Evolutionary conservation across 495 filamentous ascomycete species (phyloP).

Genomic region (Massariosphaeria phaeospora): DNA sequence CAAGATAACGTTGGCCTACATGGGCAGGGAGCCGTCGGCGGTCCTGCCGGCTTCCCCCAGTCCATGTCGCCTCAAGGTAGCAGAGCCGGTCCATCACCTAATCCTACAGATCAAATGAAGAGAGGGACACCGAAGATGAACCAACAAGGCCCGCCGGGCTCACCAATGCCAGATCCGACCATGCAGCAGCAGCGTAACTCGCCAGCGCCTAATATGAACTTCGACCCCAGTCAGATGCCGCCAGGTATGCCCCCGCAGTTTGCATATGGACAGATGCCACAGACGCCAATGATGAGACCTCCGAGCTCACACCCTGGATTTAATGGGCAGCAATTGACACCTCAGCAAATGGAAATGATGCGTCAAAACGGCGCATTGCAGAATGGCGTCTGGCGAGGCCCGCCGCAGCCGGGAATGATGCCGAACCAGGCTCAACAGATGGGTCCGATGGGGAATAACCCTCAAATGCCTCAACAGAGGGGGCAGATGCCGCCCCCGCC

Average conservation of each 20-base stretch:
- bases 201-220: slow-evolving; percentile 68
- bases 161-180: slow-evolving; percentile 71
- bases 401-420: slow-evolving; percentile 31
- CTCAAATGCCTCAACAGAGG: slow-evolving; percentile 72
- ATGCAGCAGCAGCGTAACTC: slow-evolving; percentile 74
- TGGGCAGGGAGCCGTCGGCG: slow-evolving; percentile 48
- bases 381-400: slow-evolving; percentile 33
- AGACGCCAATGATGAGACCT: slow-evolving; percentile 61
- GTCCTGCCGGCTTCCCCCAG: slow-evolving; percentile 51
- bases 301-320: slow-evolving; percentile 78
- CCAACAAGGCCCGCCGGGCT: slow-evolving; percentile 66
- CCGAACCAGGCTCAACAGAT: slow-evolving; percentile 48
- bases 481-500: slow-evolving; percentile 83
- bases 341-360: slow-evolving; percentile 39
- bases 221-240: slow-evolving; percentile 63
- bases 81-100: slow-evolving; percentile 79
- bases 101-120: slow-evolving; percentile 84
- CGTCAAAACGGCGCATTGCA: slow-evolving; percentile 39
- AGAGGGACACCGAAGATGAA: slow-evolving; percentile 84
- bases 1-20: slow-evolving; percentile 52
- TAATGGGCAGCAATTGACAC: slow-evolving; percentile 48
- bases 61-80: slow-evolving; percentile 79
- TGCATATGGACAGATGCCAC: slow-evolving; percentile 45
- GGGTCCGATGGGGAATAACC: slow-evolving; percentile 61
- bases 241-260: slow-evolving; percentile 42